phyloP scores from a whole-genome alignment of 345 rosid genomes.

The Salix purpurea region DNA sequence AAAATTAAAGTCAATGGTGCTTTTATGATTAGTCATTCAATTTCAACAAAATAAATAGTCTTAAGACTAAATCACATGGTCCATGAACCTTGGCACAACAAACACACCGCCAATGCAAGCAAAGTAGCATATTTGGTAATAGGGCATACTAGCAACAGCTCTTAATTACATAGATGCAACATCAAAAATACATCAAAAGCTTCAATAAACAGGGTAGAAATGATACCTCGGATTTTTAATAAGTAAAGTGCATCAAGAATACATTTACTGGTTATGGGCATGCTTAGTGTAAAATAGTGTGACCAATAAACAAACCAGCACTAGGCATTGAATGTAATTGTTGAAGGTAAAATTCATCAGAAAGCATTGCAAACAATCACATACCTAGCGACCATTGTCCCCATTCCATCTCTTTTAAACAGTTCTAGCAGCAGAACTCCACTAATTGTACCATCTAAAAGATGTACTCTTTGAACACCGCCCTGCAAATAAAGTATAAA shows the following conservation, averaged over 20 bases:
- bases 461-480: conserved; percentile 96
- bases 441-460: conserved; percentile 83
- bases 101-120: no score
- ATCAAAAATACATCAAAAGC: no score
- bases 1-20: no score
- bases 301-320: background rate
- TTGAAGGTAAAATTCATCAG: background rate
- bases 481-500: conserved; percentile 50
- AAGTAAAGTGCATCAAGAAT: background rate
- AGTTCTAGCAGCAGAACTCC: conserved; percentile 79
- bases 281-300: background rate
- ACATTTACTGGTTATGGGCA: background rate
- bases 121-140: no score
- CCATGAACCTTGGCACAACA: no score
- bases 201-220: no score
- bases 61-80: no score
- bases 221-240: background rate
- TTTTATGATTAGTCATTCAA: no score
- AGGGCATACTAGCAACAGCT: no score
- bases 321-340: background rate
- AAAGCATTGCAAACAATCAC: background rate
- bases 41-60: no score
- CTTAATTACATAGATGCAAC: no score
- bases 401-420: conserved; percentile 96
- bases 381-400: conserved; percentile 99